phyloP scores from a whole-genome alignment of 371 early-diverging fungal genomes.

The Dinochytrium kinnereticum region DNA sequence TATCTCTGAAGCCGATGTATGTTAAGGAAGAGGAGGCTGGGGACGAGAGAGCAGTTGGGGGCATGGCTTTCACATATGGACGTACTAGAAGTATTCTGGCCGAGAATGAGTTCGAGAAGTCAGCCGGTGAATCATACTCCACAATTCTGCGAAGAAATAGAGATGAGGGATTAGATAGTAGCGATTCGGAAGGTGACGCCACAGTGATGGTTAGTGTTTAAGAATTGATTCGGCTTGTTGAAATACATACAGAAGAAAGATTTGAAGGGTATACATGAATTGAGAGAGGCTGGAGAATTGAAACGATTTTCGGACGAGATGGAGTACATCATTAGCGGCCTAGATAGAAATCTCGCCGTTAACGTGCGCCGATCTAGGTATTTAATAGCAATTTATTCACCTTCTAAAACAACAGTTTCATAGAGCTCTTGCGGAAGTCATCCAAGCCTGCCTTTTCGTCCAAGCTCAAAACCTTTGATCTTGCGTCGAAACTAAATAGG shows the following conservation, averaged over 20 bases:
- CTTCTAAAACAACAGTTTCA: not conserved
- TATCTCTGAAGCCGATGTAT: not conserved
- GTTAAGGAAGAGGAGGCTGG: not conserved
- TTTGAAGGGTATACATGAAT: slow-evolving; percentile 54
- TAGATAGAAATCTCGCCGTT: slow-evolving; percentile 38
- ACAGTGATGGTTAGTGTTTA: no score
- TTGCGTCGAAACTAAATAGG: not conserved
- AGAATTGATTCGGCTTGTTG: not conserved
- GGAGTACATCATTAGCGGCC: slow-evolving; percentile 60
- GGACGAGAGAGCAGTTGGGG: not conserved
- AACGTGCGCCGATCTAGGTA: slow-evolving; percentile 41
- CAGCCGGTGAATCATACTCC: slow-evolving; percentile 12
- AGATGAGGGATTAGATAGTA: slow-evolving; percentile 46
- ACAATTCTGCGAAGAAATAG: slow-evolving; percentile 16
- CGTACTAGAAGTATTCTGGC: slow-evolving; percentile 36
- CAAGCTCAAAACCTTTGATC: not conserved
- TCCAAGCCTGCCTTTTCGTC: not conserved
- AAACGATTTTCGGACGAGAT: slow-evolving; percentile 64
- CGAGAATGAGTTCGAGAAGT: slow-evolving; percentile 4
- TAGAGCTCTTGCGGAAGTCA: slow-evolving; percentile 7
- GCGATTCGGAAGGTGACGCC: slow-evolving; percentile 43
- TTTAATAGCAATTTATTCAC: not conserved
- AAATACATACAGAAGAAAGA: slow-evolving; percentile 24
- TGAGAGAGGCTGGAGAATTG: slow-evolving; percentile 59
- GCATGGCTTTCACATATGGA: slow-evolving; percentile 31